These are phyloP conservation scores for Irpex lacteus DNA, from an alignment of 1,284 basidiomycete species.

Conservation along the genomic window DNA sequence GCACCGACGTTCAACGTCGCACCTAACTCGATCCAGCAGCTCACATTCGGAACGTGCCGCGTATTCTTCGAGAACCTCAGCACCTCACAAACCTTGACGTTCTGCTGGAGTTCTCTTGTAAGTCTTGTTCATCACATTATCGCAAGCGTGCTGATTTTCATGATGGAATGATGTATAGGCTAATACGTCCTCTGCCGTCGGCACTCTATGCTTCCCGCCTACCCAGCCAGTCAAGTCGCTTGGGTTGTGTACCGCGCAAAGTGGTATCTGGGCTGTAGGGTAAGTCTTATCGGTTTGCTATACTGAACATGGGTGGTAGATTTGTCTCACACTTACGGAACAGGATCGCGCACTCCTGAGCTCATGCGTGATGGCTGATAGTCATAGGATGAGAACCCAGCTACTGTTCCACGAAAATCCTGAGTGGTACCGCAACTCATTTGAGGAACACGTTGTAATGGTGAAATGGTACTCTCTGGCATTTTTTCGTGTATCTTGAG, in stretches of 20 bases:
- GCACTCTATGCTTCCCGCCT: constrained; percentile 24
- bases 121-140: background rate
- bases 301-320: too few species aligned
- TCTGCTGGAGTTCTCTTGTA: constrained; percentile 27
- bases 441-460: too few species aligned
- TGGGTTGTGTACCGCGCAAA: constrained; percentile 20
- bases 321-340: too few species aligned
- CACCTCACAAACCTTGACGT: constrained; percentile 17
- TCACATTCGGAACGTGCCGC: constrained; percentile 29
- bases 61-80: constrained; percentile 27
- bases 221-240: constrained; percentile 21
- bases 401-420: too few species aligned
- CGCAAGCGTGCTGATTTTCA: too few species aligned
- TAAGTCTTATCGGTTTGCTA: constrained; percentile 10
- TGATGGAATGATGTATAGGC: constrained; percentile 10
- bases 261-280: constrained; percentile 22
- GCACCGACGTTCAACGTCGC: constrained; percentile 27
- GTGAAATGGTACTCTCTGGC: too few species aligned
- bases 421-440: too few species aligned
- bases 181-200: constrained; percentile 19
- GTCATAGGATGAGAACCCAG: too few species aligned
- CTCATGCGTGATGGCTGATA: too few species aligned
- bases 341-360: too few species aligned
- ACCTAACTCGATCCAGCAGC: constrained; percentile 21
- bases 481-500: too few species aligned